phyloP scores from a whole-genome alignment of 2,329 filamentous ascomycete genomes.

The Ceratocystis alfenasii region DNA sequence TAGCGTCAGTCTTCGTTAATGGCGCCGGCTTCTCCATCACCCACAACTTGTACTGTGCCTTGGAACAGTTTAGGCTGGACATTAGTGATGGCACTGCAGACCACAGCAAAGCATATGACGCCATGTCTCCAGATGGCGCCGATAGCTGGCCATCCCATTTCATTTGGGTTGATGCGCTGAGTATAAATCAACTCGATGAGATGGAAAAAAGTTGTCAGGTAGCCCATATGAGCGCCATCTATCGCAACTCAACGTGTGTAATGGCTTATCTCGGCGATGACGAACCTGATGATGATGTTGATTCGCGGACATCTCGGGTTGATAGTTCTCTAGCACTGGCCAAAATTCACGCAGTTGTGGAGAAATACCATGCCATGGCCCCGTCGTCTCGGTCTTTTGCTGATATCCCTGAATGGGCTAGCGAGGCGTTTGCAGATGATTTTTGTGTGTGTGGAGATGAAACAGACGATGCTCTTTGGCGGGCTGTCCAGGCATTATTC shows the following conservation, averaged over 20 bases:
- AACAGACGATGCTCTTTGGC: conserved; percentile 20
- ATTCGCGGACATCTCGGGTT: not conserved
- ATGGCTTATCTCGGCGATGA: conserved; percentile 23
- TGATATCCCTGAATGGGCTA: conserved; percentile 20
- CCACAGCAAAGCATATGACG: not conserved
- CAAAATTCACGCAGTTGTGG: conserved; percentile 22
- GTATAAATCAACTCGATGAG: conserved; percentile 26
- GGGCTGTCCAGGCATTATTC: conserved; percentile 21
- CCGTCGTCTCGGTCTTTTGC: conserved; percentile 11
- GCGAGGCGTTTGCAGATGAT: conserved; percentile 20
- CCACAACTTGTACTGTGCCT: conserved; percentile 26
- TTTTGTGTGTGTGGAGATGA: conserved; percentile 22
- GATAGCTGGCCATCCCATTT: conserved; percentile 19
- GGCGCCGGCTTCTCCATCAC: conserved; percentile 24
- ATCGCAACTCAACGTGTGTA: conserved; percentile 23
- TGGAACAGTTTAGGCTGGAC: conserved; percentile 25
- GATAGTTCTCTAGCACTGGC: conserved; percentile 17
- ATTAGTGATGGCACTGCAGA: conserved; percentile 22
- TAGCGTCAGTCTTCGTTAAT: conserved; percentile 25
- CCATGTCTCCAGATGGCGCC: not conserved
- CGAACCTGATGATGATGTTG: not conserved
- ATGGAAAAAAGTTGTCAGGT: conserved; percentile 26
- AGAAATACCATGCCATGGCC: conserved; percentile 18
- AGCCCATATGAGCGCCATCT: conserved; percentile 25
- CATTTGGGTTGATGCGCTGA: conserved; percentile 27